Evolutionary conservation across 2,329 filamentous ascomycete species (phyloP), one percentile per base, ranked within the genome.

Genomic region (Graphilbum sp.): DNA sequence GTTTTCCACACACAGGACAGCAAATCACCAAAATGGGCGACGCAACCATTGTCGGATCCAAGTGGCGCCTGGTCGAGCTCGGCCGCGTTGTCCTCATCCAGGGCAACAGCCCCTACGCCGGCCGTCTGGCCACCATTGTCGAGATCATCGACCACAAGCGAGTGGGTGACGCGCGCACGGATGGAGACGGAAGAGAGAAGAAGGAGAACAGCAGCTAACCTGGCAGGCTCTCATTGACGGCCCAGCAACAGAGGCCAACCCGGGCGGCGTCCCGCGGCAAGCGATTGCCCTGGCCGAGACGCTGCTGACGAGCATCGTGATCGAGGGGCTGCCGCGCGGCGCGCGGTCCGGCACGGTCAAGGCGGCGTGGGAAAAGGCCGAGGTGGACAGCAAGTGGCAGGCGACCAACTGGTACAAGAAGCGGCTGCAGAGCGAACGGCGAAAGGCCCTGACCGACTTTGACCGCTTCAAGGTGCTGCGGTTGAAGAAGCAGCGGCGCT

Each of bases 101-200:
- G 65, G 65, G 64, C 57, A 68, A 74, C 60, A 81, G 86, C 59
- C 77, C 79, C 55, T 82, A 68, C 70, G 69, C 71, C 53, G 87
- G 87, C 69, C 83, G 83, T 63, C 76, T 96, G 56, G 92, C 87
- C 57, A 71, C 79, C 57, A 88, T 98, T 59, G 86, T 94, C 67
- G 88, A 98, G 79, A 96, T 98, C 67, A 90, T 98, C 70, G 90
- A 98, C 71, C 88, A 98, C 81, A 95, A 94, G 78, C 86, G 90
- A 69, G 90, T 98, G 93, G 62, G 90, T 85, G 27, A 8, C 16
- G 17, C n/a, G n/a, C n/a, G n/a, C n/a, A n/a, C n/a, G n/a, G n/a
- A n/a, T n/a, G n/a, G n/a, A n/a, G 17, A 27, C 21, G 11, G 20
- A 34, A 13, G 3, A 27, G 17, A 19, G 11, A 16, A 21, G 16